phyloP scores from a whole-genome alignment of 2,329 filamentous ascomycete genomes.

The Atkinsonella texensis region DNA sequence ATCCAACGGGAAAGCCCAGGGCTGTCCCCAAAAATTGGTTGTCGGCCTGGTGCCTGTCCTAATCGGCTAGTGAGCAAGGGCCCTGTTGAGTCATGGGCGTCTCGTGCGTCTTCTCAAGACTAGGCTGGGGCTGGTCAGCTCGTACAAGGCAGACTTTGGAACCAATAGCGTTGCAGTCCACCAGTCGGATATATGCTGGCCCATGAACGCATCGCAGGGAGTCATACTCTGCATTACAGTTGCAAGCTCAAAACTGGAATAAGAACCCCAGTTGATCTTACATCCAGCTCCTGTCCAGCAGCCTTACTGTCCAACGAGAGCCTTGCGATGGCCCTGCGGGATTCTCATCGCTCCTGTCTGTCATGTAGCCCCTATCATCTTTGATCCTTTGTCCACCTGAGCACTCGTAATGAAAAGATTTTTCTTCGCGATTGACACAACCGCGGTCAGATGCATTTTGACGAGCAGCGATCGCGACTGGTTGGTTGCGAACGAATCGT shows the following conservation, averaged over 20 bases:
- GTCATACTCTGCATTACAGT: slow-evolving; percentile 5
- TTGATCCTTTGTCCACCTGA: background rate
- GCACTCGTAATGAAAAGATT: background rate
- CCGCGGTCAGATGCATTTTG: background rate
- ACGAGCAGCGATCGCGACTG: background rate
- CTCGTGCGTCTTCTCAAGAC: slow-evolving; percentile 5
- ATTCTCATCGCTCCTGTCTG: background rate
- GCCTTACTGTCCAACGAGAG: slow-evolving; percentile 6
- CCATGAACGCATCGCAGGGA: slow-evolving; percentile 8
- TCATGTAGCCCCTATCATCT: slow-evolving; percentile 1
- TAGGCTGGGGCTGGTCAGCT: slow-evolving; percentile 12
- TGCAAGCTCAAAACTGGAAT: slow-evolving; percentile 13
- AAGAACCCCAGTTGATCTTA: slow-evolving; percentile 1
- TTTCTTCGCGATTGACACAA: background rate
- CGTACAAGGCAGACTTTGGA: slow-evolving; percentile 7
- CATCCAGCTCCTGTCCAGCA: slow-evolving; percentile 7
- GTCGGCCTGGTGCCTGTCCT: background rate
- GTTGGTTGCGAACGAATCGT: background rate
- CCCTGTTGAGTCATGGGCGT: slow-evolving; percentile 1
- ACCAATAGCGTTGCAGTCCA: slow-evolving; percentile 1
- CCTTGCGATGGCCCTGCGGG: slow-evolving; percentile 1
- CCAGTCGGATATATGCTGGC: slow-evolving; percentile 1
- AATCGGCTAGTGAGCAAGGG: slow-evolving; percentile 1
- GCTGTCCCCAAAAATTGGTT: slow-evolving; percentile 1
- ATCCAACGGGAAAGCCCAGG: slow-evolving; percentile 1